Evolutionary conservation across 129 eudicot genomes (phyloP).

Genomic region (Lactuca sativa): DNA sequence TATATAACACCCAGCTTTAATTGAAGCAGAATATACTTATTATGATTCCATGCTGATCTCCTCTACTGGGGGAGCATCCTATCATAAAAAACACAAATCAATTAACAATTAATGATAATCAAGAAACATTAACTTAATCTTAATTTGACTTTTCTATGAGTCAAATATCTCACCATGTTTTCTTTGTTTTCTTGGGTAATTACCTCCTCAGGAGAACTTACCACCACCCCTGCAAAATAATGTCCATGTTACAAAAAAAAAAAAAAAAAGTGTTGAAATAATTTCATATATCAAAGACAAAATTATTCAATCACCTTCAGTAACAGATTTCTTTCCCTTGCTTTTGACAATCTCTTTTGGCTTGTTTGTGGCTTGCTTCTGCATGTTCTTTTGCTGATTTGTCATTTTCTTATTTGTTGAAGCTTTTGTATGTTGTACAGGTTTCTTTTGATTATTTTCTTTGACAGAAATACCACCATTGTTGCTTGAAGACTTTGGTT

Average conservation of each 20-base stretch:
- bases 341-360: slow-evolving; percentile 40
- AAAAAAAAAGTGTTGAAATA: background rate
- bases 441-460: slow-evolving; percentile 35
- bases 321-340: slow-evolving; percentile 45
- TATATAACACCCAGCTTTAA: slow-evolving; percentile 19
- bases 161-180: slow-evolving; percentile 50
- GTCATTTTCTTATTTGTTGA: slow-evolving; percentile 36
- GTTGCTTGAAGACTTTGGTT: slow-evolving; percentile 44
- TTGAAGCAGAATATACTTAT: slow-evolving; percentile 23
- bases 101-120: background rate
- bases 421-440: slow-evolving; percentile 34
- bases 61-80: slow-evolving; percentile 52
- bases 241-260: slow-evolving; percentile 31
- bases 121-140: background rate
- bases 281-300: background rate
- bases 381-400: slow-evolving; percentile 40
- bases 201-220: slow-evolving; percentile 22
- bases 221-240: background rate
- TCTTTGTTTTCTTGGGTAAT: slow-evolving; percentile 71
- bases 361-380: slow-evolving; percentile 41
- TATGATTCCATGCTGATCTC: slow-evolving; percentile 44
- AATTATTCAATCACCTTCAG: slow-evolving; percentile 41
- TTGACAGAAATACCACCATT: slow-evolving; percentile 27
- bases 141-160: background rate
- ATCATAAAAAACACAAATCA: slow-evolving; percentile 16